These are phyloP conservation scores for Aspergillus latus DNA, from an alignment of 2,329 filamentous ascomycete species.

Conservation along the genomic window DNA sequence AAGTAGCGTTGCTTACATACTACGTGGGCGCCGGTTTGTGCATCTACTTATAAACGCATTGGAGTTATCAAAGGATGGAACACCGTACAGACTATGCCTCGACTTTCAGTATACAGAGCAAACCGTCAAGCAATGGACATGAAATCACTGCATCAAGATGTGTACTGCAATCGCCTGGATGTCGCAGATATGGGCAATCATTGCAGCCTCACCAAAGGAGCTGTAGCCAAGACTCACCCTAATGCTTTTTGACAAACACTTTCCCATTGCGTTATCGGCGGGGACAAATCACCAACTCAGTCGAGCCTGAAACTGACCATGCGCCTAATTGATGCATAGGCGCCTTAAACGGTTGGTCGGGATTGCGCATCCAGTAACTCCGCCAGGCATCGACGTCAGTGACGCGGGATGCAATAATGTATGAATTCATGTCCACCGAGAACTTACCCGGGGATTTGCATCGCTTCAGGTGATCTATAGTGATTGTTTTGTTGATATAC, in stretches of 20 bases:
- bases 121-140: background rate
- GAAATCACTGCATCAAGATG: background rate
- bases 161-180: background rate
- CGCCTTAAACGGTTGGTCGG: slow-evolving; percentile 11
- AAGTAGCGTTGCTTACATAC: background rate
- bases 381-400: background rate
- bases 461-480: slow-evolving; percentile 12
- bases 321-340: slow-evolving; percentile 12
- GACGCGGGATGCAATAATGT: background rate
- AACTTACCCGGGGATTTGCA: slow-evolving; percentile 2
- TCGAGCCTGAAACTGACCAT: slow-evolving; percentile 15
- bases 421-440: background rate
- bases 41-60: background rate
- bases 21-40: background rate
- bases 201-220: slow-evolving; percentile 14
- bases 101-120: background rate
- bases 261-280: slow-evolving; percentile 7
- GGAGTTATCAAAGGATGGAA: too few relatives aligned
- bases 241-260: slow-evolving; percentile 8
- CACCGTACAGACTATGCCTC: background rate
- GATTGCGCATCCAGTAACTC: slow-evolving; percentile 1
- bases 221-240: slow-evolving; percentile 17
- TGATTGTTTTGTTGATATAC: slow-evolving; percentile 5
- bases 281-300: slow-evolving; percentile 20
- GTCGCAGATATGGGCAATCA: background rate